phyloP scores from a whole-genome alignment of 2,329 filamentous ascomycete genomes.

The Coniochaeta prunicola region DNA sequence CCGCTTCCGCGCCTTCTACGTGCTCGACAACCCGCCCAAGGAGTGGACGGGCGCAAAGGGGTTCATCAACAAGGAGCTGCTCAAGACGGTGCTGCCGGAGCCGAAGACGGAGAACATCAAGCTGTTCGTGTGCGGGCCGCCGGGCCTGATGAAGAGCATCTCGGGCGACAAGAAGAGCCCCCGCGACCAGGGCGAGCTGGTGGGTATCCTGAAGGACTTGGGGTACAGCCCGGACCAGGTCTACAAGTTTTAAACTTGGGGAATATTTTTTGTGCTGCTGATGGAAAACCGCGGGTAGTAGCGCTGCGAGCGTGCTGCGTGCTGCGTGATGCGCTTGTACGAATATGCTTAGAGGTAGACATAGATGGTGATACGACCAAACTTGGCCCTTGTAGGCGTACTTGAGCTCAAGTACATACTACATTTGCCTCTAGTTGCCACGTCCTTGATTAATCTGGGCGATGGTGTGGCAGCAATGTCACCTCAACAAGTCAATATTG shows the following conservation, averaged over 20 bases:
- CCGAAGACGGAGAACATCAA: slow-evolving; percentile 90
- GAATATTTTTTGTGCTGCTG: background rate
- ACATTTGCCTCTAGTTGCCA: too few relatives aligned
- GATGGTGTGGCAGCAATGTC: too few relatives aligned
- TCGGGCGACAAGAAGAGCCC: slow-evolving; percentile 86
- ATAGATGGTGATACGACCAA: background rate
- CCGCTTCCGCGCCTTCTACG: slow-evolving; percentile 92
- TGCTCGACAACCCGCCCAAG: slow-evolving; percentile 77
- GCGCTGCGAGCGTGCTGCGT: background rate
- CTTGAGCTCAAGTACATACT: background rate
- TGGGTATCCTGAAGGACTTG: slow-evolving; percentile 62
- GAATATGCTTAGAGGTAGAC: background rate
- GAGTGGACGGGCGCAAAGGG: slow-evolving; percentile 72
- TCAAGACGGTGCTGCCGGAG: slow-evolving; percentile 92
- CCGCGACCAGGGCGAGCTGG: slow-evolving; percentile 87
- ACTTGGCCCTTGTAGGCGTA: background rate
- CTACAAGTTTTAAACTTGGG: slow-evolving; percentile 80
- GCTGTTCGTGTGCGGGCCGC: slow-evolving; percentile 92
- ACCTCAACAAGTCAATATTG: too few relatives aligned
- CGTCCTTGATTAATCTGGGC: too few relatives aligned
- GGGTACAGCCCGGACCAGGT: slow-evolving; percentile 63
- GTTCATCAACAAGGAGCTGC: slow-evolving; percentile 78
- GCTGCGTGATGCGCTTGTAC: background rate
- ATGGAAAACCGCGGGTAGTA: background rate
- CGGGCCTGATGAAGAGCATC: slow-evolving; percentile 87